Percentiles rank a stretch among this genome's conserved stretches.
phyloP scores from a whole-genome alignment of 2,329 filamentous ascomycete genomes.

The Penicillium nordicum region DNA sequence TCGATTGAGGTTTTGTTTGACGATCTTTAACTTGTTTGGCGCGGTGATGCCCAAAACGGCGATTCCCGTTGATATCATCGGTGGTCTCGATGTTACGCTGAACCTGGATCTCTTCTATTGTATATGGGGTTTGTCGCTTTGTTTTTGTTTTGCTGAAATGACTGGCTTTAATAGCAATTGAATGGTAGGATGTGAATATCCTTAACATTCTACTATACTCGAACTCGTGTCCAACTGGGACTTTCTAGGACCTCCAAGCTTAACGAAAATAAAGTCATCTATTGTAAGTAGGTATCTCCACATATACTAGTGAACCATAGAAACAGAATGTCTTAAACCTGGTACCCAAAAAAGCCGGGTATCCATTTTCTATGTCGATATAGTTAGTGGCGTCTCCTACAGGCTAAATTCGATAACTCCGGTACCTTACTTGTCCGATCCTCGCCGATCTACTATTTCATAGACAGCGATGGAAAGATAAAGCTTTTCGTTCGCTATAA shows the following conservation, averaged over 20 bases:
- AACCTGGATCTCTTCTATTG: background rate
- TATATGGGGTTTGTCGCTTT: background rate
- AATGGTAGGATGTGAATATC: background rate
- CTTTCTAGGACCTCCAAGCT: background rate
- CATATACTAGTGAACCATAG: too few species aligned
- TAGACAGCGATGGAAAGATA: too few species aligned
- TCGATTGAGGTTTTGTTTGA: background rate
- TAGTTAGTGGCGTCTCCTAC: too few species aligned
- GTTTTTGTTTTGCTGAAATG: too few species aligned
- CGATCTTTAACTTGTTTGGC: conserved; percentile 6
- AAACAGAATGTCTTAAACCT: background rate
- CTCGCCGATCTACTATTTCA: too few species aligned
- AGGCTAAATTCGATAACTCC: too few species aligned
- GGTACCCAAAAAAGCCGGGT: background rate
- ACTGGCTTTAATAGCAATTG: too few species aligned
- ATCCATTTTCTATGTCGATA: background rate
- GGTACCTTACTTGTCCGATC: too few species aligned
- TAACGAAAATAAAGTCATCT: background rate
- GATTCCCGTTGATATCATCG: conserved; percentile 9
- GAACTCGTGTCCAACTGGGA: too few species aligned
- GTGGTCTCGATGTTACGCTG: background rate
- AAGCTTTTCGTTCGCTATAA: too few species aligned
- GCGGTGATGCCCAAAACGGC: background rate
- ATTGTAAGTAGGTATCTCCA: background rate
- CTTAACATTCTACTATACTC: background rate